These are phyloP conservation scores for Cutaneotrichosporon cavernicola DNA, from an alignment of 1,284 basidiomycete species.

Conservation along the genomic window DNA sequence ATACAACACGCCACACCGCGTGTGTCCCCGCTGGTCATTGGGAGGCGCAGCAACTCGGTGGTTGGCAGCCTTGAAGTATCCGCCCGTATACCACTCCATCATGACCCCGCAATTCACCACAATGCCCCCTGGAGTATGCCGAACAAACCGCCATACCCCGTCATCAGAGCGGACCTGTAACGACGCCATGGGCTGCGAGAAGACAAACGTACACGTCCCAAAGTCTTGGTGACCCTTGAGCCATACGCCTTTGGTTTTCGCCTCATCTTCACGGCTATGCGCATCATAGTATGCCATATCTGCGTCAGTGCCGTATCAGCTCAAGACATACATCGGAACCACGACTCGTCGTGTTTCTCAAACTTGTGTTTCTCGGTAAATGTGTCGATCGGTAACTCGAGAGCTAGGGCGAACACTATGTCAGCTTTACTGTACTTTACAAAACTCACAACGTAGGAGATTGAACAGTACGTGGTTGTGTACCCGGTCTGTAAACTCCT, in stretches of 20 bases:
- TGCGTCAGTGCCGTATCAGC: not conserved
- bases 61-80: constrained; percentile 47
- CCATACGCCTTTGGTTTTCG: constrained; percentile 29
- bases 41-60: constrained; percentile 53
- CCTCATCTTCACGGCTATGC: constrained; percentile 28
- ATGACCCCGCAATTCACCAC: constrained; percentile 34
- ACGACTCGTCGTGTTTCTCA: constrained; percentile 30
- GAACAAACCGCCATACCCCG: constrained; percentile 30
- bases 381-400: constrained; percentile 28
- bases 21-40: constrained; percentile 49
- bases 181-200: constrained; percentile 32
- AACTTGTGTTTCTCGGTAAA: constrained; percentile 31
- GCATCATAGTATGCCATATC: constrained; percentile 36
- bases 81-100: constrained; percentile 39
- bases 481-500: constrained; percentile 23
- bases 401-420: constrained; percentile 29
- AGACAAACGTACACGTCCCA: constrained; percentile 20
- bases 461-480: constrained; percentile 29
- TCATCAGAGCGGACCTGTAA: constrained; percentile 29
- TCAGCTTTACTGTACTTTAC: not conserved
- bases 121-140: constrained; percentile 31
- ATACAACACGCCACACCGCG: constrained; percentile 51
- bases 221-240: constrained; percentile 34
- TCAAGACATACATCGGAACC: constrained; percentile 26
- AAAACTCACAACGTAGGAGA: constrained; percentile 26